phyloP scores from a whole-genome alignment of 31 red algal species.

The Odonthalia washingtoniensis region DNA sequence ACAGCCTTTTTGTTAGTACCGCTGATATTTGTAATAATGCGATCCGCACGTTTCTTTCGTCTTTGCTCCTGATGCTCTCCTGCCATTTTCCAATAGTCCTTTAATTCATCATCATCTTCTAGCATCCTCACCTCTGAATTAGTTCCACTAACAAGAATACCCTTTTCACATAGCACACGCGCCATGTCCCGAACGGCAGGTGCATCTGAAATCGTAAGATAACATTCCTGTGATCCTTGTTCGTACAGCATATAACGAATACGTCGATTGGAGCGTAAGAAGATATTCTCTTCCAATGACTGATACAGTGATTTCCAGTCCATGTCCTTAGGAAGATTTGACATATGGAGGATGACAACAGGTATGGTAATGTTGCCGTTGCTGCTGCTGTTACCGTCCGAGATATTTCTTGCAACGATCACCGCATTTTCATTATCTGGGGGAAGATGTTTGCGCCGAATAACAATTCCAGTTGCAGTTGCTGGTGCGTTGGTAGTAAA shows the following conservation, averaged over 20 bases:
- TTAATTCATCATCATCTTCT: constrained; percentile 54
- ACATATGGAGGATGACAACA: constrained; percentile 41
- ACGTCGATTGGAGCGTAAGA: neutral
- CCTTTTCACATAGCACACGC: constrained; percentile 26
- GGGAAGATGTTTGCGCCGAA: neutral
- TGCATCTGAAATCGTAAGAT: constrained; percentile 24
- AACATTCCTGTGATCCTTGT: constrained; percentile 26
- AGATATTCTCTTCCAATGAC: constrained; percentile 16
- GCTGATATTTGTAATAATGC: neutral
- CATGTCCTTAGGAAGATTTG: constrained; percentile 25
- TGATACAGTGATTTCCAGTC: constrained; percentile 44
- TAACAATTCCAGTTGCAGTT: neutral
- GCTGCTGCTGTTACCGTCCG: neutral
- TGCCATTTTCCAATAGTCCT: constrained; percentile 57
- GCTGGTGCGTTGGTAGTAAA: constrained; percentile 29
- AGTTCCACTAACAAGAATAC: constrained; percentile 33
- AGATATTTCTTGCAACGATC: neutral
- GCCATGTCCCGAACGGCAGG: neutral
- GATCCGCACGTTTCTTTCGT: constrained; percentile 1
- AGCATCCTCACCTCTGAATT: constrained; percentile 33
- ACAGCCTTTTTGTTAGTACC: constrained; percentile 6
- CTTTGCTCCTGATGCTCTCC: constrained; percentile 23
- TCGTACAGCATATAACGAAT: constrained; percentile 59
- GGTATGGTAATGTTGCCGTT: neutral
- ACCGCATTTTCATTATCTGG: neutral